phyloP scores from a whole-genome alignment of 129 eudicot genomes.

The Chrysanthemum lavandulifolium region DNA sequence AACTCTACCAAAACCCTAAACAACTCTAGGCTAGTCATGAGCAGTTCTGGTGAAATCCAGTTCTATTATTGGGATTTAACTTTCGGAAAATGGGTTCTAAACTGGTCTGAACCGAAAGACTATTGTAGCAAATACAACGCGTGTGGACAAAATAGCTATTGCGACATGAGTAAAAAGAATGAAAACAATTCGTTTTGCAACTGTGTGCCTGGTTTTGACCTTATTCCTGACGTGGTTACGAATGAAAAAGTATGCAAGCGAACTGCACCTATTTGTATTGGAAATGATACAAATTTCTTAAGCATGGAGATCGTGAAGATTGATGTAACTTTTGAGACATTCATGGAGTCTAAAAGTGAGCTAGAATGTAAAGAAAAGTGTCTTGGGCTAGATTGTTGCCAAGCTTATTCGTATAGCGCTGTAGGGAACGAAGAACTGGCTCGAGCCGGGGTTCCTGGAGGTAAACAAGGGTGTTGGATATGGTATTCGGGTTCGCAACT shows the following conservation, averaged over 20 bases:
- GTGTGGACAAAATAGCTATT: slow-evolving; percentile 45
- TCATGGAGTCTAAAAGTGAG: slow-evolving; percentile 33
- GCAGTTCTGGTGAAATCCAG: slow-evolving; percentile 43
- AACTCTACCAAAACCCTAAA: slow-evolving; percentile 13
- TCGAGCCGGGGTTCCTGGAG: slow-evolving; percentile 29
- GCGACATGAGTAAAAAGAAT: slow-evolving; percentile 12
- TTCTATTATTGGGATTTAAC: slow-evolving; percentile 20
- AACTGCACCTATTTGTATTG: slow-evolving; percentile 27
- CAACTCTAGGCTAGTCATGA: slow-evolving; percentile 33
- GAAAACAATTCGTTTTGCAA: slow-evolving; percentile 20
- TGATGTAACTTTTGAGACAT: slow-evolving; percentile 37
- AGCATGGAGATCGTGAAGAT: slow-evolving; percentile 35
- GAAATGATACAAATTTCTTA: slow-evolving; percentile 27
- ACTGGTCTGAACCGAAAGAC: slow-evolving; percentile 41
- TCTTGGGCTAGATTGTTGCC: slow-evolving; percentile 36
- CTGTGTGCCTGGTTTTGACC: slow-evolving; percentile 52
- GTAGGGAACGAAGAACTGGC: slow-evolving; percentile 25
- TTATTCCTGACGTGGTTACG: slow-evolving; percentile 14
- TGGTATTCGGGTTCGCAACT: slow-evolving; percentile 39
- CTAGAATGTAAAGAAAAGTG: slow-evolving; percentile 40
- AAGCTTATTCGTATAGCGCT: slow-evolving; percentile 38
- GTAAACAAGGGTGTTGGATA: slow-evolving; percentile 42
- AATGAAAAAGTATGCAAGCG: slow-evolving; percentile 32
- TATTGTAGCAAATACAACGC: slow-evolving; percentile 30
- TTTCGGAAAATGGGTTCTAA: slow-evolving; percentile 25